phyloP scores from a whole-genome alignment of 129 eudicot genomes.

The Flaveria brownii region DNA sequence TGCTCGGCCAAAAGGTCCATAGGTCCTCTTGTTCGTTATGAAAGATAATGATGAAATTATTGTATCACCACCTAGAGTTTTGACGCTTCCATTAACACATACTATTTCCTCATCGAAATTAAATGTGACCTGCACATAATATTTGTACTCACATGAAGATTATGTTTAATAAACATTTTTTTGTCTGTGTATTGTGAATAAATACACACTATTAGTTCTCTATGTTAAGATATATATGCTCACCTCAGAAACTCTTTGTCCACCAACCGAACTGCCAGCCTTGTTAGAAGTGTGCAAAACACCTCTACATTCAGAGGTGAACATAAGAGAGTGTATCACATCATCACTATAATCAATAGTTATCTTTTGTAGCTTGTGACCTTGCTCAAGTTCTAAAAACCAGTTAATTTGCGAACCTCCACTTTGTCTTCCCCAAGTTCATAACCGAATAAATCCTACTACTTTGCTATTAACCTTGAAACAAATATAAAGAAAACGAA shows the following conservation, averaged over 20 bases:
- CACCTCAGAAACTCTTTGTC: constrained; percentile 2
- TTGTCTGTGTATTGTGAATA: no score
- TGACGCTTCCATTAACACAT: background rate
- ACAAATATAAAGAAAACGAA: background rate
- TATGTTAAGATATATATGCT: no score
- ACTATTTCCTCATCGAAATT: background rate
- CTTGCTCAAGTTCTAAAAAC: background rate
- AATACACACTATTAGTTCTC: no score
- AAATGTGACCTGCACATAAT: background rate
- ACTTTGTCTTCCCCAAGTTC: background rate
- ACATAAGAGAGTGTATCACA: constrained; percentile 14
- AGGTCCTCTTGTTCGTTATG: background rate
- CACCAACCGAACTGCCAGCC: background rate
- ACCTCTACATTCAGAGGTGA: constrained; percentile 2
- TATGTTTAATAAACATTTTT: no score
- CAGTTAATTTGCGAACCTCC: background rate
- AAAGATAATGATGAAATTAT: background rate
- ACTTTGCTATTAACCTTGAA: background rate
- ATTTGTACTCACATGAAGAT: no score
- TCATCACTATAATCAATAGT: background rate
- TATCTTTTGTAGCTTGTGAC: background rate
- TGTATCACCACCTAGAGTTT: background rate
- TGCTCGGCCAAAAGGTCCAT: constrained; percentile 25
- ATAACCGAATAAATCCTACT: background rate
- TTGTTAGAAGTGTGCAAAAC: constrained; percentile 6